Evolutionary conservation across 768 basidiomycete genomes (phyloP), one percentile per base, ranked within the genome.

Genomic region (Xanthoconium stramineum): DNA sequence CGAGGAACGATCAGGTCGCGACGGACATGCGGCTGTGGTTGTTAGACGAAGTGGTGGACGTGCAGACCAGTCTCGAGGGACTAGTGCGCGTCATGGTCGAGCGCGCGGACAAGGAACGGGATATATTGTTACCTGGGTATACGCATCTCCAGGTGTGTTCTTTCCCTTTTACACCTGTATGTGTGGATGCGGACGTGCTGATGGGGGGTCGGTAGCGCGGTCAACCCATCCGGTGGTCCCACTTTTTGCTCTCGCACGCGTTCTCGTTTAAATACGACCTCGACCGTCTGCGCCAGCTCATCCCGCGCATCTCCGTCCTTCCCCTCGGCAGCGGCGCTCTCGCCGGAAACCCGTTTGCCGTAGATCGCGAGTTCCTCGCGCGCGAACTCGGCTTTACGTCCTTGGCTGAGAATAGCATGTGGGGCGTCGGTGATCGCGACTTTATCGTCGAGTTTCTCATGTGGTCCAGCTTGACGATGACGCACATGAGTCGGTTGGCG

Each of bases 1-100:
- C 94, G 49, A 83, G 97, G 52, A 99, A 99, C 72, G 97, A 99
- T 69, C 97, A 99, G 71, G 96, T 98, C 58, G 94, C 96, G 5
- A 99, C 97, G 1, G 97, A 99, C 69, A 91, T 98, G 89, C 87
- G 97, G 32, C 74, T 99, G 13, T 99, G 97, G 97, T 81, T 99
- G 19, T 78, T 97, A 20, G 84, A 88, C 44, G 83, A 96, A 67
- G 86, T 89, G 19, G 69, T 74, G 36, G 81, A 82, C 38, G 79
- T 95, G 47, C 83, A 89, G 68, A 65, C 75, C 43, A 78, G 84
- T 55, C 77, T 98, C 49, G 86, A 86, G 67, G 88, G 79, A 5
- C 80, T 98, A 19, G 80, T 99, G 52, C 83, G 81, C 36, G 94
- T 98, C 62, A 86, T 98, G 78, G 86, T 91, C 14, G 91, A 93